Evolutionary conservation across 2,329 filamentous ascomycete genomes (phyloP).

Genomic region (Colletotrichum eremochloae): DNA sequence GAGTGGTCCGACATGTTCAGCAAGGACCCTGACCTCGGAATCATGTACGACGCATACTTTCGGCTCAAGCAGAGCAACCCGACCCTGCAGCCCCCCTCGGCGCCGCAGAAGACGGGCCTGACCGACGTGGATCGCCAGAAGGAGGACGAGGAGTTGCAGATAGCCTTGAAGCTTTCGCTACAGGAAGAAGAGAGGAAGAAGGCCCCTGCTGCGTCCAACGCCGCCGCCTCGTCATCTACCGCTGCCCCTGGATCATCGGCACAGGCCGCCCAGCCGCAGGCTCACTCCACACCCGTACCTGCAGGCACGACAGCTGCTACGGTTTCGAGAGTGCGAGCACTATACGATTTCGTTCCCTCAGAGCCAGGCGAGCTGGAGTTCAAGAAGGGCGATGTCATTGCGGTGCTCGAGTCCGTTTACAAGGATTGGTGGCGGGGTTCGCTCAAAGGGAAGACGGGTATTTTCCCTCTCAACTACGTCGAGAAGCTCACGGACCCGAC

Average conservation of each 20-base stretch:
- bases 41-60: constrained; percentile 96
- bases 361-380: constrained; percentile 96
- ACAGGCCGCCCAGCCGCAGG: constrained; percentile 54
- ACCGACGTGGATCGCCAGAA: constrained; percentile 92
- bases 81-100: constrained; percentile 89
- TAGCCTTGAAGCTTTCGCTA: constrained; percentile 92
- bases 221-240: constrained; percentile 54
- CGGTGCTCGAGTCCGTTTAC: constrained; percentile 96
- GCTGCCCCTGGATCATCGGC: constrained; percentile 47
- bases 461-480: constrained; percentile 98
- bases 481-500: constrained; percentile 97
- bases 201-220: constrained; percentile 55
- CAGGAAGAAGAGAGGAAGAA: constrained; percentile 83
- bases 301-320: constrained; percentile 95
- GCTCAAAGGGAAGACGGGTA: constrained; percentile 92
- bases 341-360: constrained; percentile 95
- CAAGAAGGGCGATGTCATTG: constrained; percentile 96
- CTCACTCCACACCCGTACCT: constrained; percentile 69
- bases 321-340: constrained; percentile 90
- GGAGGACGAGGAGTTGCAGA: constrained; percentile 97
- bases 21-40: constrained; percentile 89
- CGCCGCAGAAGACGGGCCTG: constrained; percentile 92
- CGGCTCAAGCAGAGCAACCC: constrained; percentile 88
- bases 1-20: constrained; percentile 97
- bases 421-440: constrained; percentile 99